Evolutionary conservation across 257 asterid genomes (phyloP).

Genomic region (Buddleja alternifolia): DNA sequence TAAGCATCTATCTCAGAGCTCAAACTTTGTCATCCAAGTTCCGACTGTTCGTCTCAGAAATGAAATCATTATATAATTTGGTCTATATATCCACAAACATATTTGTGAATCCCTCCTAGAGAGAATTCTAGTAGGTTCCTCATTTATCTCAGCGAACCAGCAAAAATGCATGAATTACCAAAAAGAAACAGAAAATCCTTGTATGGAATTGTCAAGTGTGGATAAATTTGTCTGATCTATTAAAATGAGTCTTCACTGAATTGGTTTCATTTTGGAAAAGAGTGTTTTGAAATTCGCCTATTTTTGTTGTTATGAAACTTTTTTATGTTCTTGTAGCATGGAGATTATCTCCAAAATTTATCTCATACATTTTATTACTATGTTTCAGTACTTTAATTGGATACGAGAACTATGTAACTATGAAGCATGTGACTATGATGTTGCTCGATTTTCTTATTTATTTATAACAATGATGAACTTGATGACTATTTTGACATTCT

Average conservation of each 20-base stretch:
- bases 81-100: background rate
- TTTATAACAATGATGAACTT: slow-evolving; percentile 1
- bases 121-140: background rate
- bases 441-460: slow-evolving; percentile 1
- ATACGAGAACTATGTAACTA: background rate
- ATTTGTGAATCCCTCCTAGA: background rate
- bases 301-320: background rate
- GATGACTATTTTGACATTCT: slow-evolving; percentile 3
- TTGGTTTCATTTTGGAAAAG: too few relatives aligned
- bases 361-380: background rate
- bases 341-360: background rate
- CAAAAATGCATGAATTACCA: too few relatives aligned
- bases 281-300: slow-evolving; percentile 4
- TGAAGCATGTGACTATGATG: slow-evolving; percentile 5
- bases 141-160: background rate
- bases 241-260: too few relatives aligned
- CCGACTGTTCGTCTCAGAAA: background rate
- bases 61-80: background rate
- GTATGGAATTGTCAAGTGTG: too few relatives aligned
- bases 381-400: background rate
- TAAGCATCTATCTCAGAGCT: background rate
- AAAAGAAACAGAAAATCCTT: too few relatives aligned
- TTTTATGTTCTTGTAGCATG: background rate
- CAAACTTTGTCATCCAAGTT: background rate
- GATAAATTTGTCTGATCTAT: too few relatives aligned